Base-by-base conservation (phyloP, 202 grass and related monocot species). In the Panicum virgatum region DNA sequence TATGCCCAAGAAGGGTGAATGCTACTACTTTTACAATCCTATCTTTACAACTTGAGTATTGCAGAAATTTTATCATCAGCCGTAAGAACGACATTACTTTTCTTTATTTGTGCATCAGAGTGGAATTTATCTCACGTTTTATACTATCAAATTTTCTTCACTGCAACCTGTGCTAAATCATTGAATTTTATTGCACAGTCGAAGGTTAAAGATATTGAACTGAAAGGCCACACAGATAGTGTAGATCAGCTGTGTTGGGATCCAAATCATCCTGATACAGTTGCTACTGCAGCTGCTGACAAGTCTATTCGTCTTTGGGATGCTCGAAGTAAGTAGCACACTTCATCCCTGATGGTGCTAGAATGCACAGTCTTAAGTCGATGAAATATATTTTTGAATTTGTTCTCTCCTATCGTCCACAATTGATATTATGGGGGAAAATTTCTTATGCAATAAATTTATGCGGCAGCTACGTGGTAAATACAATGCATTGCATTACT, bases 181-280 rank as follows among this genome's bases (percentile, higher is more conserved):
- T 40, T 18, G 45, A 15, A 53, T 82, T 86, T 78, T 70, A 34
- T 82, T 82, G 26, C 57, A 72, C 93, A 99, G 96, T 89, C 89
- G 12, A 99, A 99, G 78, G 90, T 94, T 74, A 99, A 99, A 93
- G 93, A 99, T 61, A 87, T 94, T 81, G 96, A 99, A 88, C 86
- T 99, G 69, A 99, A 96, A 90, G 96, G 96, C 61, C 96, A 99
- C 76, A 94, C 91, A 29, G 96, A 99, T 86, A 87, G 89, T 74
- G 96, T 99, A 72, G 96, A 99, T 92, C 96, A 99, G 81, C 86
- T 99, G 81, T 99, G 96, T 83, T 99, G 93, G 96, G 96, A 99
- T 78, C 96, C 96, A 63, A 99, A 94, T 69, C 96, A 99, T 73
- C 91, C 96, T 63, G 96, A 99, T 78, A 78, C 94, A 79, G 85